Evolutionary conservation across 441 rosid species (phyloP).

Genomic region (Mallotus japonicus): DNA sequence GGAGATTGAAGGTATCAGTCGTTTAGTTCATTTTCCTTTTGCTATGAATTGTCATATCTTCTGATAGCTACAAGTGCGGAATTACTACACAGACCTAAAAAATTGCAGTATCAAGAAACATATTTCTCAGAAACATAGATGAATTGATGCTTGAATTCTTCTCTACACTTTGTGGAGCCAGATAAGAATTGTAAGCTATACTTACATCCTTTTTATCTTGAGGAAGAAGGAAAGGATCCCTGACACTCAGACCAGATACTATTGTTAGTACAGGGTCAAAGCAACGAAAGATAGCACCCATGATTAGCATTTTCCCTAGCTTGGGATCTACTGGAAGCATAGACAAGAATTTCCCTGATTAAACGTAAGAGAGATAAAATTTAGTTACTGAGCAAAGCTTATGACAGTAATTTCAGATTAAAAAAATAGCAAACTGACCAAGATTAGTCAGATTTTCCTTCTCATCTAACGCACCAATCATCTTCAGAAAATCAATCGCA

Average conservation of each 20-base stretch:
- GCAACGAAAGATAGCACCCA: slow-evolving; percentile 94
- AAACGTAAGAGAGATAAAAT: slow-evolving; percentile 8
- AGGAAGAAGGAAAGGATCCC: slow-evolving; percentile 99
- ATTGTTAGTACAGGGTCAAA: slow-evolving; percentile 93
- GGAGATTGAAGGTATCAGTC: background rate
- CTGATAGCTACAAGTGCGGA: background rate
- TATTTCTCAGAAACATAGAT: background rate
- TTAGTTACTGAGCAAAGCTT: slow-evolving; percentile 17
- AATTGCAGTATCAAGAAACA: background rate
- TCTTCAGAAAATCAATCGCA: slow-evolving; percentile 86
- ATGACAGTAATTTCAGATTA: background rate
- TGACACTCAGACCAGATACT: slow-evolving; percentile 97
- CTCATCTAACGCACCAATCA: slow-evolving; percentile 90
- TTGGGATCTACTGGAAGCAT: slow-evolving; percentile 99
- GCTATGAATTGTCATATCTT: background rate
- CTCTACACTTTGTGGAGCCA: slow-evolving; percentile 1
- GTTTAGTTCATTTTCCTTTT: background rate
- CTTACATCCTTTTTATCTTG: slow-evolving; percentile 98
- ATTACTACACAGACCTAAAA: background rate
- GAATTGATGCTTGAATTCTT: slow-evolving; percentile 16
- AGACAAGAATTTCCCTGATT: slow-evolving; percentile 75
- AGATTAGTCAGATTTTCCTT: slow-evolving; percentile 90
- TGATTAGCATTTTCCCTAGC: slow-evolving; percentile 97
- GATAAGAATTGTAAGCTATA: slow-evolving; percentile 7
- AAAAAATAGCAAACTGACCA: slow-evolving; percentile 54